Conservation (phyloP, 2,329 filamentous ascomycete species). For the Exophiala phaeomuriformis region DNA sequence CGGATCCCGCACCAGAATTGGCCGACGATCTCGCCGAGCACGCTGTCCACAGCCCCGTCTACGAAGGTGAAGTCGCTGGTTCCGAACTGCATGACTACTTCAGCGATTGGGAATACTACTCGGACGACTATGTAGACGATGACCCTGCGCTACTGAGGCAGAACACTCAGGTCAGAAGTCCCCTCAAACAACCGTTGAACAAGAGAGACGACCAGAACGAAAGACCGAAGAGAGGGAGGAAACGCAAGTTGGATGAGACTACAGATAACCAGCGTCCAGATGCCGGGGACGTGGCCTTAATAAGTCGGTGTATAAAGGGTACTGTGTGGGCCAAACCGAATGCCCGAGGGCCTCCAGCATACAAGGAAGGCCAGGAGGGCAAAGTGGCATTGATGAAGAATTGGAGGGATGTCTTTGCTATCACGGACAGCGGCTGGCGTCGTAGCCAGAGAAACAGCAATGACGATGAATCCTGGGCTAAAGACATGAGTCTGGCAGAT, state of each 20-base stretch:
- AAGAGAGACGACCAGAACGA: slow-evolving; percentile 8
- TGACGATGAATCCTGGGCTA: slow-evolving; percentile 26
- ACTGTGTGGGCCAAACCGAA: slow-evolving; percentile 36
- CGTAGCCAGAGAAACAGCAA: background rate
- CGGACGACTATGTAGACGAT: slow-evolving; percentile 41
- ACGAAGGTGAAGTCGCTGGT: slow-evolving; percentile 34
- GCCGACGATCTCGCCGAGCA: slow-evolving; percentile 38
- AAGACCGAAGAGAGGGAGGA: slow-evolving; percentile 23
- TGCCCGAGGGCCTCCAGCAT: slow-evolving; percentile 29
- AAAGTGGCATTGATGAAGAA: slow-evolving; percentile 41
- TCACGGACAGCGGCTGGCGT: slow-evolving; percentile 17
- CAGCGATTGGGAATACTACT: slow-evolving; percentile 42
- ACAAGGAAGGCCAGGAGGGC: slow-evolving; percentile 36
- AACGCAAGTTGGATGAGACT: slow-evolving; percentile 25
- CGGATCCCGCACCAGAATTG: slow-evolving; percentile 24
- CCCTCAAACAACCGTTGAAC: slow-evolving; percentile 8
- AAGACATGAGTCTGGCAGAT: slow-evolving; percentile 27
- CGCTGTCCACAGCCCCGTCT: slow-evolving; percentile 36
- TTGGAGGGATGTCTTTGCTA: slow-evolving; percentile 39
- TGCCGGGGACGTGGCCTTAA: slow-evolving; percentile 17
- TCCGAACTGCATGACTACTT: slow-evolving; percentile 36
- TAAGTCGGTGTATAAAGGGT: slow-evolving; percentile 31
- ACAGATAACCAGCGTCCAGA: slow-evolving; percentile 13
- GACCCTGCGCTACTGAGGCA: slow-evolving; percentile 32
- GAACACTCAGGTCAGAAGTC: slow-evolving; percentile 16